These are phyloP conservation scores for Omphalea diandra DNA, from an alignment of 441 rosid genomes.

Conservation along the genomic window DNA sequence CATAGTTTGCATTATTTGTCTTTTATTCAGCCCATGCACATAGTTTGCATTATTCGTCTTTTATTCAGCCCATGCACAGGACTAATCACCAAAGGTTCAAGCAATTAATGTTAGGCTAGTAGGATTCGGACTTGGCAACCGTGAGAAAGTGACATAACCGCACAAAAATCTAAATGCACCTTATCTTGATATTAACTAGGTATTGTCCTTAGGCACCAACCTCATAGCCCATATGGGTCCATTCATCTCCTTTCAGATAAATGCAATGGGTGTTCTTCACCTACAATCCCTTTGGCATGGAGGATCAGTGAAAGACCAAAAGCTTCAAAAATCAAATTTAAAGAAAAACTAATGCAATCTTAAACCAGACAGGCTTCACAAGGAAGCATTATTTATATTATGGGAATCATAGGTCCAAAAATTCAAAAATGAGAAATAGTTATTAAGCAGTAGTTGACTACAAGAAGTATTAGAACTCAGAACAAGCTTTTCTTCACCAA, in stretches of 20 bases:
- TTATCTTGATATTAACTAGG: constrained; percentile 21
- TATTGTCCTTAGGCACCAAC: constrained; percentile 11
- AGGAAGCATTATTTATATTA: constrained; percentile 22
- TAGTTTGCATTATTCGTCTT: too few relatives aligned
- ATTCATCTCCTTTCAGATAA: constrained; percentile 17
- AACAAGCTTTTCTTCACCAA: constrained; percentile 17
- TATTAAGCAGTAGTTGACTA: constrained; percentile 14
- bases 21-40: not conserved
- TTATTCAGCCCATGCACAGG: not conserved
- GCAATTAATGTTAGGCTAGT: not conserved
- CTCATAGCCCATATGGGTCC: constrained; percentile 28
- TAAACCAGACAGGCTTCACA: constrained; percentile 7
- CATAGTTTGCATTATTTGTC: not conserved
- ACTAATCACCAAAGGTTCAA: not conserved
- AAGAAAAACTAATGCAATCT: not conserved
- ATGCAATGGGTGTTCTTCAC: constrained; percentile 23
- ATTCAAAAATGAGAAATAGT: constrained; percentile 17
- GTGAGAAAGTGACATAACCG: constrained; percentile 34
- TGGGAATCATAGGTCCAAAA: constrained; percentile 27
- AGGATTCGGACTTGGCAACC: constrained; percentile 14
- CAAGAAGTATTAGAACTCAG: not conserved
- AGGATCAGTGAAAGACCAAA: constrained; percentile 14
- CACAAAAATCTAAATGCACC: constrained; percentile 22
- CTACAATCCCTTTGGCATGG: constrained; percentile 10
- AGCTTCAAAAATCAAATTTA: not conserved